Evolutionary conservation across 768 basidiomycete species (phyloP).

Genomic region (Hygrocybe punicea): DNA sequence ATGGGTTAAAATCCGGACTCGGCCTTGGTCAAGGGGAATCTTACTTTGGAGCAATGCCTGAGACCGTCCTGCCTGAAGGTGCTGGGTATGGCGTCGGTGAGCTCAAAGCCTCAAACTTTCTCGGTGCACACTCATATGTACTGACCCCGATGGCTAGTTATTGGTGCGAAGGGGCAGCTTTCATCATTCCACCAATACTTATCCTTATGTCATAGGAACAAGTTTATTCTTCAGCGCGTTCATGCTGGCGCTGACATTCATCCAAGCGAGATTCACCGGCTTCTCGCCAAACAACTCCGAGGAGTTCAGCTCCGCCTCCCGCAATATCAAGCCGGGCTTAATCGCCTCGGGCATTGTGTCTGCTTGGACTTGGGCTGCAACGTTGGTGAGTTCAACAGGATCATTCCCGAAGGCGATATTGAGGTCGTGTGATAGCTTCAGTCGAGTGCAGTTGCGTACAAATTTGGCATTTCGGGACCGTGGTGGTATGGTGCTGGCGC

Average conservation of each 20-base stretch:
- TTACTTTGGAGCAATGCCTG: not conserved
- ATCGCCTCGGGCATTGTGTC: constrained; percentile 91
- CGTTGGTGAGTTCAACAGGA: constrained; percentile 44
- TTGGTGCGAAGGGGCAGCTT: not conserved
- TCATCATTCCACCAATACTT: not conserved
- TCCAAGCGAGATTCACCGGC: constrained; percentile 81
- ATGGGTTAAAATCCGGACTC: no score
- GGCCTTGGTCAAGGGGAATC: no score
- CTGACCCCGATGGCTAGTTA: not conserved
- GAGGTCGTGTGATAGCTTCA: constrained; percentile 45
- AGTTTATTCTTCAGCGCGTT: constrained; percentile 83
- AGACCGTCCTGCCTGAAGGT: not conserved
- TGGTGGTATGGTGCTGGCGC: constrained; percentile 93
- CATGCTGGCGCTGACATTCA: constrained; percentile 71
- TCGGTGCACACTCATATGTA: not conserved
- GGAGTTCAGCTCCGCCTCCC: constrained; percentile 78
- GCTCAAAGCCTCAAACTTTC: not conserved
- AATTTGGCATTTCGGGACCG: constrained; percentile 78
- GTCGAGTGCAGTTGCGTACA: constrained; percentile 81
- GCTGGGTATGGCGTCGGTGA: not conserved
- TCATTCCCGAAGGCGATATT: not conserved
- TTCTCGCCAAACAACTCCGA: constrained; percentile 78
- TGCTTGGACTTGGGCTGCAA: constrained; percentile 88
- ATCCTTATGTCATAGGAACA: constrained; percentile 36
- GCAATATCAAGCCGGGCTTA: constrained; percentile 84